Conservation (phyloP, 306 rosid species). For the Lathyrus oleraceus region DNA sequence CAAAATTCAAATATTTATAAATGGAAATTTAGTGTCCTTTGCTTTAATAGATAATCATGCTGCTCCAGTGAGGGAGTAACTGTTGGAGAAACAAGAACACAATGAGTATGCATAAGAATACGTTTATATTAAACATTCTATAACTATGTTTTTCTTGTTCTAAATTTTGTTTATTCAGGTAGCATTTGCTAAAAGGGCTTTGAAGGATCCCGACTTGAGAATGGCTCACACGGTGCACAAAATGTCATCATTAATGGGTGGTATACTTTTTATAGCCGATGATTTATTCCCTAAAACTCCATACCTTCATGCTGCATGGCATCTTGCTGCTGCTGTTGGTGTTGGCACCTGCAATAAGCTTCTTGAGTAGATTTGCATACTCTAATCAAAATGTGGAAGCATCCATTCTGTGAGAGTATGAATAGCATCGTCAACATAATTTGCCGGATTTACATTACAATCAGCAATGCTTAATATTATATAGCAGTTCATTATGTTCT, state of each 20-base stretch:
- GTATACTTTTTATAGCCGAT: constrained; percentile 78
- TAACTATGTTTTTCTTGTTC: constrained; percentile 6
- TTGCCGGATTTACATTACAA: constrained; percentile 34
- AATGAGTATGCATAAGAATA: neutral
- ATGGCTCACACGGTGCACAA: constrained; percentile 80
- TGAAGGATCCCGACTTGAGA: constrained; percentile 82
- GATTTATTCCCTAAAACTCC: constrained; percentile 79
- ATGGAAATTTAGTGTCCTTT: neutral
- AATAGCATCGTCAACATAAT: constrained; percentile 28
- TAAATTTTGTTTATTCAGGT: constrained; percentile 53
- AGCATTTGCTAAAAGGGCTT: constrained; percentile 83
- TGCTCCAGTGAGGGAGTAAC: neutral
- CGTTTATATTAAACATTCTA: neutral
- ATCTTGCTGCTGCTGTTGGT: constrained; percentile 95
- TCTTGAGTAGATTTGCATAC: constrained; percentile 58
- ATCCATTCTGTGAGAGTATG: constrained; percentile 19
- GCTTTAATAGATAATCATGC: constrained; percentile 20
- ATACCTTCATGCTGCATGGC: constrained; percentile 97
- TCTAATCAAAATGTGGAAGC: constrained; percentile 27
- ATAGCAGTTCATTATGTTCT: constrained; percentile 17
- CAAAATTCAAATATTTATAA: neutral
- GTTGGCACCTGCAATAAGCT: constrained; percentile 94
- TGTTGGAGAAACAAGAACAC: neutral
- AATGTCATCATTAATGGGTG: constrained; percentile 78
- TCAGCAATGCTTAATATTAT: constrained; percentile 14